These are phyloP conservation scores for Sutorius eximius DNA, from an alignment of 1,284 basidiomycete species.

Conservation along the genomic window DNA sequence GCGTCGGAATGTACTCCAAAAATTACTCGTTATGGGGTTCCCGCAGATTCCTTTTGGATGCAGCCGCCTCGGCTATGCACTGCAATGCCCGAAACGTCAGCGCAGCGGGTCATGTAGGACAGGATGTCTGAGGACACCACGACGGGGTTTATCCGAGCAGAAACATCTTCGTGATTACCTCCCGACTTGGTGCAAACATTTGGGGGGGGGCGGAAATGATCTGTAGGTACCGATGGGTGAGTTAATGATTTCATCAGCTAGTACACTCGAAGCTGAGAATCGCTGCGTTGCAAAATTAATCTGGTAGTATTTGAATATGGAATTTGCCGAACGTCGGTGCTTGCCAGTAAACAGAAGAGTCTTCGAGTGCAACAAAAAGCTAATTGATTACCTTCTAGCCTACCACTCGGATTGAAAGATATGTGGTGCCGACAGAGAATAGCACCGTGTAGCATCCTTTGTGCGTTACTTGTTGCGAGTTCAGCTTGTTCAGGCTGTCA, in stretches of 20 bases:
- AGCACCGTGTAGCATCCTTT: neutral
- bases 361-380: neutral
- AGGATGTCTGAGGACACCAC: neutral
- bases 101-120: neutral
- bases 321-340: constrained; percentile 3
- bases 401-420: neutral
- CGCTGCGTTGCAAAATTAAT: constrained; percentile 8
- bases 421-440: neutral
- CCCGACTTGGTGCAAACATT: neutral
- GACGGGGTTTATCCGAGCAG: neutral
- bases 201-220: neutral
- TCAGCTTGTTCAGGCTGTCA: neutral
- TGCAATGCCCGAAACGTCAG: neutral
- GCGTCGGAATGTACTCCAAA: constrained; percentile 11
- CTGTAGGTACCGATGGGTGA: neutral
- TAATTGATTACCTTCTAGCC: neutral
- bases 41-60: constrained; percentile 3
- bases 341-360: neutral
- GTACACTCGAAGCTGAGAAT: neutral
- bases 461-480: neutral
- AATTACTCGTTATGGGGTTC: constrained; percentile 26
- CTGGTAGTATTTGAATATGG: constrained; percentile 11
- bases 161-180: neutral
- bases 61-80: neutral
- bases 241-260: neutral